Percentiles rank a stretch among this genome's conserved stretches.
phyloP scores from a whole-genome alignment of 192 early-diverging fungal genomes.

The Umbelopsis isabellina region DNA sequence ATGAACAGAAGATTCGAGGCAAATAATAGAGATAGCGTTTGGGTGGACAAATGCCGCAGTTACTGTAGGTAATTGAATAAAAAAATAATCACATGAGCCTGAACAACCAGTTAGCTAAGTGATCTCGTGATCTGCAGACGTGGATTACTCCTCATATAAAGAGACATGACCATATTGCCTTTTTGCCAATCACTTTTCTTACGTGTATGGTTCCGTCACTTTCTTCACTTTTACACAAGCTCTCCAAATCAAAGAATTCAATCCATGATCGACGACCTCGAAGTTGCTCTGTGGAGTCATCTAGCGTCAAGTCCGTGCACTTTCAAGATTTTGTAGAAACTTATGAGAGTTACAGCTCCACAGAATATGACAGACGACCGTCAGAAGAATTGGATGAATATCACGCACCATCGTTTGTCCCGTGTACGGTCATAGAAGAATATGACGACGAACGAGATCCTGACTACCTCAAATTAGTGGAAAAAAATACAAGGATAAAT shows the following conservation, averaged over 20 bases:
- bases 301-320: background rate
- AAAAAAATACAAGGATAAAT: constrained; percentile 11
- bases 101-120: background rate
- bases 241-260: background rate
- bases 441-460: background rate
- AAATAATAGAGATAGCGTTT: background rate
- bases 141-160: background rate
- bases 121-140: background rate
- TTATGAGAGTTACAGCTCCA: background rate
- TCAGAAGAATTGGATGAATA: constrained; percentile 8
- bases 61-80: background rate
- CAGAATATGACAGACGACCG: constrained; percentile 15
- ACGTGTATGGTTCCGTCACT: constrained; percentile 7
- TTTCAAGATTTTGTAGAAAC: constrained; percentile 20
- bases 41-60: constrained; percentile 7
- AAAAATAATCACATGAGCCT: background rate
- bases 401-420: background rate
- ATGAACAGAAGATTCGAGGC: background rate
- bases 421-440: background rate
- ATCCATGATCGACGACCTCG: background rate
- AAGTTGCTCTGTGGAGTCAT: background rate
- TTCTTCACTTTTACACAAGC: background rate
- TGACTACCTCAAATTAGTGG: background rate
- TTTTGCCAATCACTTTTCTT: background rate
- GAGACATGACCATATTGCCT: too few relatives aligned